Evolutionary conservation across 371 early-diverging fungal species (phyloP).

Genomic region (Mucor velutinosus): DNA sequence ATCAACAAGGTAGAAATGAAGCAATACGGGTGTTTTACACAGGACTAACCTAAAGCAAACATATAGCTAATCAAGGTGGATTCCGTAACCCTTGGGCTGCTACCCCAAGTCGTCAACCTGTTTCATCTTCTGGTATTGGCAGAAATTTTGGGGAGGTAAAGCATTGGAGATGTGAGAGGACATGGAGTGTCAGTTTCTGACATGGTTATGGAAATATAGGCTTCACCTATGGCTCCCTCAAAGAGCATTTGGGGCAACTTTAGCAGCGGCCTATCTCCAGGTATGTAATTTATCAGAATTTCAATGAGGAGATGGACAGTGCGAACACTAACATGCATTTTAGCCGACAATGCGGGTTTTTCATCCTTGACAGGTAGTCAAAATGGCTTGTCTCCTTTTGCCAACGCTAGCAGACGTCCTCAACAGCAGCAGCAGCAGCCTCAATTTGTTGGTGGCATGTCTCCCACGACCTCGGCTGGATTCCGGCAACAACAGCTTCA

Average conservation of each 20-base stretch:
- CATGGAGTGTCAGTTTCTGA: background rate
- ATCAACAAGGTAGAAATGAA: slow-evolving; percentile 16
- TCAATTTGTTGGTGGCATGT: slow-evolving; percentile 16
- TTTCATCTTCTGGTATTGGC: slow-evolving; percentile 8
- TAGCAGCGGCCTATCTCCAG: slow-evolving; percentile 31
- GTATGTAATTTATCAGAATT: slow-evolving; percentile 7
- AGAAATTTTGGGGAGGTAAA: slow-evolving; percentile 32
- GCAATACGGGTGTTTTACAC: background rate
- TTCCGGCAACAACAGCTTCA: slow-evolving; percentile 27
- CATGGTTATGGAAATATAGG: slow-evolving; percentile 1
- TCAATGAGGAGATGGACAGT: background rate
- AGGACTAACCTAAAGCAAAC: background rate
- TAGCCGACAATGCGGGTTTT: slow-evolving; percentile 21
- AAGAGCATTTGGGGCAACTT: slow-evolving; percentile 53
- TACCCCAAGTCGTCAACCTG: slow-evolving; percentile 12
- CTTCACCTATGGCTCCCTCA: slow-evolving; percentile 27
- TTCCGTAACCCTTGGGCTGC: slow-evolving; percentile 28
- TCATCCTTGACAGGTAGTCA: slow-evolving; percentile 21
- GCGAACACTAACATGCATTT: background rate
- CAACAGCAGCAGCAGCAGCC: slow-evolving; percentile 19
- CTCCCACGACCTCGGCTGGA: slow-evolving; percentile 26
- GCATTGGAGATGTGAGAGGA: background rate
- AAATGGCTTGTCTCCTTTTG: slow-evolving; percentile 23
- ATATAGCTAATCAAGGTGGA: background rate
- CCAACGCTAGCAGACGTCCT: slow-evolving; percentile 21